These are phyloP conservation scores for Curvularia eragrostidis DNA, from an alignment of 2,329 filamentous ascomycete species.

Conservation along the genomic window DNA sequence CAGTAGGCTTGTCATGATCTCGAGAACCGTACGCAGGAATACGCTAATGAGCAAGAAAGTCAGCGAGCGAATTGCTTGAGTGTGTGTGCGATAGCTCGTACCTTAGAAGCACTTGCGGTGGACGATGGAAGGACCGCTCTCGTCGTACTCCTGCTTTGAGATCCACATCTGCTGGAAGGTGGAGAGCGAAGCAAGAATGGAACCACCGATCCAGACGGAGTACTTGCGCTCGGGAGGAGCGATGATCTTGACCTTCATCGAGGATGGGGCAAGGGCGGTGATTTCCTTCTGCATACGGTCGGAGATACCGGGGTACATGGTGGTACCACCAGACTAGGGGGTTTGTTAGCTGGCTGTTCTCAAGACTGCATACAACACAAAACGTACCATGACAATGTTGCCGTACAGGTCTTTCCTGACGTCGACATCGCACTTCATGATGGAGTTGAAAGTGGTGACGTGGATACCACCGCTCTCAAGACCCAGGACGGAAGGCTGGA, in stretches of 20 bases:
- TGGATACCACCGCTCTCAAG: slow-evolving; percentile 99
- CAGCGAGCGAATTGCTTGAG: slow-evolving; percentile 25
- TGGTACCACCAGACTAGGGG: slow-evolving; percentile 97
- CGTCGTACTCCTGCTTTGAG: slow-evolving; percentile 99
- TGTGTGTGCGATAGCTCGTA: slow-evolving; percentile 45
- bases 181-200: slow-evolving; percentile 97
- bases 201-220: slow-evolving; percentile 99
- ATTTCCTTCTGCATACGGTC: slow-evolving; percentile 99
- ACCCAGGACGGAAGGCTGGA: slow-evolving; percentile 98
- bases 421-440: slow-evolving; percentile 99
- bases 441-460: slow-evolving; percentile 99
- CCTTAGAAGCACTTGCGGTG: slow-evolving; percentile 99
- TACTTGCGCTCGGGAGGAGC: slow-evolving; percentile 99
- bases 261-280: slow-evolving; percentile 96
- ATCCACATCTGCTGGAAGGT: slow-evolving; percentile 99
- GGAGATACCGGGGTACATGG: slow-evolving; percentile 99
- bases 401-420: slow-evolving; percentile 99
- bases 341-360: slow-evolving; percentile 44
- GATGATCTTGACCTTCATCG: slow-evolving; percentile 99
- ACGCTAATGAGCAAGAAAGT: slow-evolving; percentile 37
- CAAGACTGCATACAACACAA: not conserved
- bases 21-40: slow-evolving; percentile 44
- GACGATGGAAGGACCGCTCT: slow-evolving; percentile 98
- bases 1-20: slow-evolving; percentile 49
- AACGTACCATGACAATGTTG: slow-evolving; percentile 99